Evolutionary conservation across 2,329 filamentous ascomycete species (phyloP), one percentile per base, ranked within the genome.

Genomic region (Trichoderma arundinaceum): DNA sequence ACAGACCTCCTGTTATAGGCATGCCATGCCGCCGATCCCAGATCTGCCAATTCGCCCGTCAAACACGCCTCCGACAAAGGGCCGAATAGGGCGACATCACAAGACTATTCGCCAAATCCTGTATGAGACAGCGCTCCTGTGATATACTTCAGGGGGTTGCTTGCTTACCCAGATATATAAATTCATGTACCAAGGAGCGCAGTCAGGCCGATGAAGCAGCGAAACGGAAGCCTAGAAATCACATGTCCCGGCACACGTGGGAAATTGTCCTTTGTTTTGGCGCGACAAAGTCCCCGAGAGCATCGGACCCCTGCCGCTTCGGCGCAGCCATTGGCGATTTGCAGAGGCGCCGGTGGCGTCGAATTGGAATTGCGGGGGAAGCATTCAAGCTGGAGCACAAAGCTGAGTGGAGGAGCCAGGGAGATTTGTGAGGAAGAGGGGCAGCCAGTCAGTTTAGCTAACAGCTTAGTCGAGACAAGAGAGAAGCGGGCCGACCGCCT

Each of bases 11-110:
- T 15, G 84, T 84, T 71, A 71, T 82, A 65, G 64, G 73, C 61
- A 78, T 90, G 39, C 77, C 82, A 2, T 88, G 88, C 19, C 81
- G 53, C 59, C 38, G 59, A 62, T 53, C 59, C 48, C 46, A 61
- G 57, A 51, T 60, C 44, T 60, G 57, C 57, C 35, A 39, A 53
- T 33, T 62, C 33, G 15, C 38, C 35, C 22, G 48, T 41, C 59
- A 62, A 53, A 43, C 48, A 62, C 56, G 38, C 44, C 58, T 41
- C 44, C 52, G 61, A 64, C 52, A 65, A 65, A 65, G 62, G 62
- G 62, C 62, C 62, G 62, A 65, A 65, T 58, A 41, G 22, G 51
- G 22, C 19, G n/a, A 48, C 49, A 38, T 38, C n/a, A 63, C 39
- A 33, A 53, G 59, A 17, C 59, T 54, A 53, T 63, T 53, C 48